These are phyloP conservation scores for Cladobotryum mycophilum DNA, from an alignment of 2,329 filamentous ascomycete species.

Conservation along the genomic window DNA sequence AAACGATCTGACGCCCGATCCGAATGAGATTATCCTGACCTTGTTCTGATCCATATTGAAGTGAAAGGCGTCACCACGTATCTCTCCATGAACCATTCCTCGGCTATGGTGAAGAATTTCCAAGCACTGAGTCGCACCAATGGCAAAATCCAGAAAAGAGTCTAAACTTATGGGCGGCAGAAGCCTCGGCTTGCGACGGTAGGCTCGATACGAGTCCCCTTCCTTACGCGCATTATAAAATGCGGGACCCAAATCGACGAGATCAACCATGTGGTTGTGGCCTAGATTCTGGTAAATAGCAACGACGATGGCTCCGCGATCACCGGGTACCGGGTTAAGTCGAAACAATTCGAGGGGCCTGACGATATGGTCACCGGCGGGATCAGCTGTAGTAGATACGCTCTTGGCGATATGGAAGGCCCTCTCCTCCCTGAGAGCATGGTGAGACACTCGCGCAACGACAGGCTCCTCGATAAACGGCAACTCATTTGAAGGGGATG, in stretches of 20 bases:
- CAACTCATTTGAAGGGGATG: conserved; percentile 37
- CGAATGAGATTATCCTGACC: conserved; percentile 79
- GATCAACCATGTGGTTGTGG: conserved; percentile 60
- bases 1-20: conserved; percentile 79
- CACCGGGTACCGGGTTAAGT: conserved; percentile 60
- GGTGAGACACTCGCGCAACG: conserved; percentile 75
- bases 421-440: conserved; percentile 76
- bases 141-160: conserved; percentile 82
- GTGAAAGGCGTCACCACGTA: conserved; percentile 86
- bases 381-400: conserved; percentile 65
- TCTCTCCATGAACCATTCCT: conserved; percentile 82
- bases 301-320: conserved; percentile 66
- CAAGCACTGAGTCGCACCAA: conserved; percentile 77
- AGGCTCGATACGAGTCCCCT: conserved; percentile 43
- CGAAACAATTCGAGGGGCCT: conserved; percentile 74
- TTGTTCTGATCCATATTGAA: conserved; percentile 64
- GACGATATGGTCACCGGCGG: conserved; percentile 67
- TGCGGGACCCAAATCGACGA: conserved; percentile 73
- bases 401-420: conserved; percentile 78
- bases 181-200: conserved; percentile 41
- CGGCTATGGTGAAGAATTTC: conserved; percentile 89
- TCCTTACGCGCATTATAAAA: conserved; percentile 54
- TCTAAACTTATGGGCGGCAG: conserved; percentile 61
- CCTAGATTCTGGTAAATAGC: conserved; percentile 78
- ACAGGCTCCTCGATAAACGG: conserved; percentile 59